These are phyloP conservation scores for Geoglossum glabrum DNA, from an alignment of 495 filamentous ascomycete species.

Conservation along the genomic window DNA sequence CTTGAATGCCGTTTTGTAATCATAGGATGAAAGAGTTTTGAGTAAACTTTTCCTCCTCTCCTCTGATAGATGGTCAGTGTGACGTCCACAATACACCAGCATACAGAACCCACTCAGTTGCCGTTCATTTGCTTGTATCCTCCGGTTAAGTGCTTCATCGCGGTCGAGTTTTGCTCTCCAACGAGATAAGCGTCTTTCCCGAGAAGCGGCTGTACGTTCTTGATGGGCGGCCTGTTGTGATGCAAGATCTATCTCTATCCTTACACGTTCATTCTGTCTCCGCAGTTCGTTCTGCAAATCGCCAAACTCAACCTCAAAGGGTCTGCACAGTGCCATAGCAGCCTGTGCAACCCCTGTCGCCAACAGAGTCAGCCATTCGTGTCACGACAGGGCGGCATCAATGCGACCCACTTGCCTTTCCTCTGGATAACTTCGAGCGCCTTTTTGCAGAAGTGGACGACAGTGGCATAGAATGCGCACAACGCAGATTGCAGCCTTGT, in stretches of 20 bases:
- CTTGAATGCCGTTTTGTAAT: neutral
- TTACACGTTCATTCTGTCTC: conserved; percentile 3
- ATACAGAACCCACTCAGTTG: neutral
- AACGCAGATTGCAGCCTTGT: conserved; percentile 16
- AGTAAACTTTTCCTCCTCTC: neutral
- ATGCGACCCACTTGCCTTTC: neutral
- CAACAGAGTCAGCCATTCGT: neutral
- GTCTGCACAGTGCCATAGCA: neutral
- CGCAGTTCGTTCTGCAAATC: conserved; percentile 3
- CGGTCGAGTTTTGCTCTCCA: neutral
- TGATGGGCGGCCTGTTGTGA: conserved; percentile 9
- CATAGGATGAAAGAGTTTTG: neutral
- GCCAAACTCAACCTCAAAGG: conserved; percentile 13
- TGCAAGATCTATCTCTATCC: conserved; percentile 11
- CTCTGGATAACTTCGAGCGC: conserved; percentile 13
- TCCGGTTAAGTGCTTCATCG: neutral
- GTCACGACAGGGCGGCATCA: neutral
- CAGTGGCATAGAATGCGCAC: conserved; percentile 19
- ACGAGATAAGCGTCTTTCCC: neutral
- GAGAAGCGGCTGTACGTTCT: neutral
- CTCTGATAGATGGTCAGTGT: neutral
- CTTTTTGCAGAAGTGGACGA: conserved; percentile 19
- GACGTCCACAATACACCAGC: neutral
- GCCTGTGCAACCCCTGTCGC: neutral
- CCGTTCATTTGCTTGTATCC: neutral